Evolutionary conservation across 345 rosid genomes (phyloP), one percentile per base, ranked within the genome.

Genomic region (Erysimum cheiranthoides): DNA sequence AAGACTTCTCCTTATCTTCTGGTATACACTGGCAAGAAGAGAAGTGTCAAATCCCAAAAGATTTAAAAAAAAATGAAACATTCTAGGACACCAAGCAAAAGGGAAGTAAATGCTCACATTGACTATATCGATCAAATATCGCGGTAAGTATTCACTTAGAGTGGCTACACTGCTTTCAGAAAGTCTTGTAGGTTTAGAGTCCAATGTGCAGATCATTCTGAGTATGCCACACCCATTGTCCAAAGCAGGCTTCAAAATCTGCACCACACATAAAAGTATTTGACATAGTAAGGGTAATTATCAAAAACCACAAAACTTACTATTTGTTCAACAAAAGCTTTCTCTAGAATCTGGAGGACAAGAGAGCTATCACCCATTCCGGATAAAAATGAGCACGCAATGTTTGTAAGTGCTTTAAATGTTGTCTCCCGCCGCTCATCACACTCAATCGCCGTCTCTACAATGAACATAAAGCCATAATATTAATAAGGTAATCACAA

Each of bases 151-250:
- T 1, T 21, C 25, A 21, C 25, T 21, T 21, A 21, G 25, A 21
- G 25, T 1, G 1, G 1, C 1, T 21, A 21, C 25, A 21, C 1
- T 21, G 25, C 25, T 21, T 21, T 21, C 25, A 21, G 25, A 21
- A 21, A 21, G 25, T 21, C 25, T 21, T 1, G 25, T 21, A 21
- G 25, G 25, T 21, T 78, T 78, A 35, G 90, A 81, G 73, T 91
- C 96, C 71, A 93, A 78, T 4, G 13, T 60, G 32, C 74, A 58
- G 49, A 93, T 88, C 74, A 91, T 75, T 75, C 87, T 82, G 57
- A 93, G 88, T 84, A 91, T 68, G 60, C 88, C 91, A 81, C 90
- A 84, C 12, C 82, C 84, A 75, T 93, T 91, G 53, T 84, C 91
- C 8, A 88, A 51, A 18, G 74, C 73, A 57, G 81, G 91, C 73